Evolutionary conservation across 2,329 filamentous ascomycete genomes (phyloP).

Genomic region (Grosmannia huntii): DNA sequence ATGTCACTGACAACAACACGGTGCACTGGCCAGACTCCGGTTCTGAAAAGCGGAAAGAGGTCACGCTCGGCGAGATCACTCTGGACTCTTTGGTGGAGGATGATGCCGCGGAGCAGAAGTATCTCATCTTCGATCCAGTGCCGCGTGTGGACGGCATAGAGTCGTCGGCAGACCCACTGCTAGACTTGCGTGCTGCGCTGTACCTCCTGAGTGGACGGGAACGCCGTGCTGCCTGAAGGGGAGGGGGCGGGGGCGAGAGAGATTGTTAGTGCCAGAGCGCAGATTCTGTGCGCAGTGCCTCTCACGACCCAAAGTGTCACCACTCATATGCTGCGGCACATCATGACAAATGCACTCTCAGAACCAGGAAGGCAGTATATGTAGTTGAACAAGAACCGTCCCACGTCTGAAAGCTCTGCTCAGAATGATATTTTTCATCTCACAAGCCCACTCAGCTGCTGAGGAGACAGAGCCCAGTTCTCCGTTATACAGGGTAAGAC

Average conservation of each 20-base stretch:
- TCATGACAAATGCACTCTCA: too few relatives aligned
- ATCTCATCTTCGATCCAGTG: slow-evolving; percentile 44
- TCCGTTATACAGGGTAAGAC: too few relatives aligned
- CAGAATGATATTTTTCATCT: too few relatives aligned
- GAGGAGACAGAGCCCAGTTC: too few relatives aligned
- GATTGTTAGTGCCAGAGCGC: not conserved
- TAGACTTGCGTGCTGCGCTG: slow-evolving; percentile 40
- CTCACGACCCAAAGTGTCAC: too few relatives aligned
- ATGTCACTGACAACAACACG: slow-evolving; percentile 17
- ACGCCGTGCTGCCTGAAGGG: slow-evolving; percentile 27
- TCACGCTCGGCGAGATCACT: slow-evolving; percentile 35
- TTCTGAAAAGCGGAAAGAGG: slow-evolving; percentile 34
- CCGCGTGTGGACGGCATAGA: slow-evolving; percentile 43
- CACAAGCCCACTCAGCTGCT: too few relatives aligned
- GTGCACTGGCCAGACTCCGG: slow-evolving; percentile 39
- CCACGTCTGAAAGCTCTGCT: too few relatives aligned
- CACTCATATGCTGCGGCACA: too few relatives aligned
- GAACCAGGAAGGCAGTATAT: too few relatives aligned
- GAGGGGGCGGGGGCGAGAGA: not conserved
- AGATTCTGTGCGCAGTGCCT: too few relatives aligned
- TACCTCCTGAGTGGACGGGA: slow-evolving; percentile 43
- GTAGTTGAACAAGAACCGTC: too few relatives aligned
- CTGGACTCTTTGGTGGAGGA: slow-evolving; percentile 26
- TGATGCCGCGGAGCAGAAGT: slow-evolving; percentile 33
- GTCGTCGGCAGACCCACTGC: slow-evolving; percentile 37